A percentile compares a stretch with the other conserved stretches of the same genome.
These are phyloP conservation scores for Phytophthora palmivora DNA, from an alignment of 352 stramenopile genomes.

Conservation along the genomic window DNA sequence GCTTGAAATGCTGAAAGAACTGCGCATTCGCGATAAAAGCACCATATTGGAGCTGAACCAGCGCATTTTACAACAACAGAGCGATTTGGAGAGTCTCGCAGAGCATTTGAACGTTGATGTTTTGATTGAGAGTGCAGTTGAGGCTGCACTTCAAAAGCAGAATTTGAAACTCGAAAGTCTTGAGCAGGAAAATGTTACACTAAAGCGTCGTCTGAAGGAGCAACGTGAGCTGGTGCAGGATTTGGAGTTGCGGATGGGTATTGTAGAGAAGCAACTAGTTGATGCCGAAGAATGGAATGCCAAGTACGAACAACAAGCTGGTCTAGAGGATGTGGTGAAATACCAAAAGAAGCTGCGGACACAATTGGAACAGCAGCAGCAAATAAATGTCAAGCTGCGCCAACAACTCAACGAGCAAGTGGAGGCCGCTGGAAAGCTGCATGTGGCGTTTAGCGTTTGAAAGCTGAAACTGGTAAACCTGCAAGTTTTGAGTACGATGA, in stretches of 20 bases:
- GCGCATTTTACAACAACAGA: slow-evolving; percentile 65
- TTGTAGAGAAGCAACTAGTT: slow-evolving; percentile 64
- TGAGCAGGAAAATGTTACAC: slow-evolving; percentile 43
- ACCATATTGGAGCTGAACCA: slow-evolving; percentile 66
- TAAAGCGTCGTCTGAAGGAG: slow-evolving; percentile 60
- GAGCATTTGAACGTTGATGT: slow-evolving; percentile 58
- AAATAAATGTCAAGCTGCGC: slow-evolving; percentile 64
- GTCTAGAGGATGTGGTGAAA: slow-evolving; percentile 76
- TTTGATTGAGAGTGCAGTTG: slow-evolving; percentile 40
- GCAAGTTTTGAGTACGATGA: slow-evolving; percentile 69
- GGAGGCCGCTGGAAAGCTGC: slow-evolving; percentile 60
- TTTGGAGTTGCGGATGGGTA: slow-evolving; percentile 58
- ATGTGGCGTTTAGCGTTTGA: slow-evolving; percentile 66
- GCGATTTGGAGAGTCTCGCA: slow-evolving; percentile 60
- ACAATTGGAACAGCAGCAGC: slow-evolving; percentile 67
- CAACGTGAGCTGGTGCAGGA: slow-evolving; percentile 56
- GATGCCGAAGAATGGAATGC: slow-evolving; percentile 72
- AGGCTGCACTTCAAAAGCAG: slow-evolving; percentile 46
- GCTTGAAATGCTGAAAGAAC: slow-evolving; percentile 69
- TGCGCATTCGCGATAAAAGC: slow-evolving; percentile 67
- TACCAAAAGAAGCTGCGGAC: slow-evolving; percentile 76
- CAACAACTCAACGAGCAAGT: slow-evolving; percentile 68
- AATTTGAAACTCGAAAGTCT: slow-evolving; percentile 32
- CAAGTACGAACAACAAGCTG: slow-evolving; percentile 70
- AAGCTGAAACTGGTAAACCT: slow-evolving; percentile 56